These are phyloP conservation scores for Glomus cerebriforme DNA, from an alignment of 192 early-diverging fungal genomes.

Conservation along the genomic window DNA sequence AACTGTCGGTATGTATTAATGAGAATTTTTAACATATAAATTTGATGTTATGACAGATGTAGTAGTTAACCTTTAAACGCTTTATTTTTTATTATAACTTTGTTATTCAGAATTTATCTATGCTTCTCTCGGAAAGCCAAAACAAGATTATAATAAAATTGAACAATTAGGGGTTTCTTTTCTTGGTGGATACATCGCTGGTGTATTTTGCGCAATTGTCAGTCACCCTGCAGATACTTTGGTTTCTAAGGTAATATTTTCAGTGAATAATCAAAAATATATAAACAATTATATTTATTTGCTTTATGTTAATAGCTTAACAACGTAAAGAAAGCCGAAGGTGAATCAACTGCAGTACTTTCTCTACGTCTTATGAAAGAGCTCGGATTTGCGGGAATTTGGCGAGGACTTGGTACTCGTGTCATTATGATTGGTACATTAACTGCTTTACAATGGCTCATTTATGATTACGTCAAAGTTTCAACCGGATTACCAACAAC, in stretches of 20 bases:
- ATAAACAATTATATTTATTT: neutral
- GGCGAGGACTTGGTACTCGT: constrained; percentile 83
- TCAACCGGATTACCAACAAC: constrained; percentile 20
- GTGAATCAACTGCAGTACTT: constrained; percentile 54
- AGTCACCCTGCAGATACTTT: constrained; percentile 90
- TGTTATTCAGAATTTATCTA: constrained; percentile 56
- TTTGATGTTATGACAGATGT: no score
- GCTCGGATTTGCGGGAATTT: constrained; percentile 65
- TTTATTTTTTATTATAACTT: neutral
- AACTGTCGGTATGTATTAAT: constrained; percentile 46
- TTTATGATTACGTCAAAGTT: constrained; percentile 61
- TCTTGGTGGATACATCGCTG: constrained; percentile 84
- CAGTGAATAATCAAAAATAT: neutral
- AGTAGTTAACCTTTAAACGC: no score
- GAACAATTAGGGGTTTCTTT: constrained; percentile 80
- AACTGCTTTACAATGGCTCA: constrained; percentile 82
- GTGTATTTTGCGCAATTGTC: constrained; percentile 86
- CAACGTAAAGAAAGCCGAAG: constrained; percentile 59
- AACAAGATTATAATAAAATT: constrained; percentile 67
- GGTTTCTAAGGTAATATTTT: constrained; percentile 53
- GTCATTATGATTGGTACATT: constrained; percentile 93
- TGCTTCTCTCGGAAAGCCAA: constrained; percentile 64
- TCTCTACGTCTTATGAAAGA: constrained; percentile 58
- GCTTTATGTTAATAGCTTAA: constrained; percentile 43
- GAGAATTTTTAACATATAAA: no score